Evolutionary conservation across 2,329 filamentous ascomycete genomes (phyloP), one percentile per base, ranked within the genome.

Genomic region (Chaetomiaceae sp.): DNA sequence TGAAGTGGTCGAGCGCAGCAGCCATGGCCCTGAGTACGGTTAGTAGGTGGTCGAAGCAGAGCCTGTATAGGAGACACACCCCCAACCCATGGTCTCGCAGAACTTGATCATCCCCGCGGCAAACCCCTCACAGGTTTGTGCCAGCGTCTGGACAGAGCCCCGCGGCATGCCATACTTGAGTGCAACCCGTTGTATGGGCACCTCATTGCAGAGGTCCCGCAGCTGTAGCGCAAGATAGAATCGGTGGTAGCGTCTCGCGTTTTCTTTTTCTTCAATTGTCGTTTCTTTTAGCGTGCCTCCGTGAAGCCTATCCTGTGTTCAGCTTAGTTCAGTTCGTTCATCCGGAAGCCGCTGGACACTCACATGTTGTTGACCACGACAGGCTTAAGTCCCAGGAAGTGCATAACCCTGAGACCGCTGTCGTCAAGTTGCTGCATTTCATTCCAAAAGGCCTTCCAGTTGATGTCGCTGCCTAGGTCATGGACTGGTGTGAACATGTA

Each of bases 31-130:
- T 84, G 49, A 16, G 11, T 40, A n/a, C 48, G 58, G 51, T 50
- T 38, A 59, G 33, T 33, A 42, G 46, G 21, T 34, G 43, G 20
- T n/a, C 13, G n/a, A n/a, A 36, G 10, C 5, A 47, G 5, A 37
- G n/a, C n/a, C n/a, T n/a, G n/a, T n/a, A 18, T 5, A 20, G 30
- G 18, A 40, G 37, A 68, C 73, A 61, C 63, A 79, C 77, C 79
- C 80, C 85, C 86, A 90, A 2, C 78, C 82, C 87, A 91, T 89
- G 16, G 81, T 77, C 59, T 89, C 78, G 64, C 87, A 90, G 63
- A 90, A 90, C 59, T 87, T 89, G 55, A 90, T 81, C 75, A 90
- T 89, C 3, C 86, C 86, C 2, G 85, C 85, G 3, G 86, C 87
- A 63, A 90, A 91, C 0, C 87, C 87, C 58, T 89, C 83, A 59